Base-by-base conservation (phyloP, 495 filamentous ascomycete species). In the Penicillium chermesinum region DNA sequence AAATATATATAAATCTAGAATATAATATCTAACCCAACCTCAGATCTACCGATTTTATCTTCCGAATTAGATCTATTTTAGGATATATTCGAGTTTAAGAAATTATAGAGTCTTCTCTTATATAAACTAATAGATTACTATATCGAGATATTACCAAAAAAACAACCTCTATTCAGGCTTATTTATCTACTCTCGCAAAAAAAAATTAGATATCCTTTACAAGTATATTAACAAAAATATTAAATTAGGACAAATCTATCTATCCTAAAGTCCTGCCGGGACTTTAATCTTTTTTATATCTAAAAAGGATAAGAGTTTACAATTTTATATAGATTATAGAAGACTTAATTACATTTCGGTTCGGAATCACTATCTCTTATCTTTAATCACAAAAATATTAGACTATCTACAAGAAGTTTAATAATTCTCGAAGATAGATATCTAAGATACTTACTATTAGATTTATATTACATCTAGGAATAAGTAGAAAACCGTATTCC, bases 1-100 rank as follows among this genome's bases (percentile, higher is more conserved):
- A 30, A 30, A 30, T 30, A 30, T 30, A 30, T 5, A 10, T 30
- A 5, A 30, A 30, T 30, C 10, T 30, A 30, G 10, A 10, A 30
- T 30, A 30, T 30, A 5, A 30, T 30, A 30, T n/a, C 4, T 30
- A 30, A 30, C 25, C 25, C 10, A n/a, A n/a, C n/a, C n/a, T n/a
- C n/a, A n/a, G n/a, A 15, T 15, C 19, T 32, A 73, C 4, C 61
- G 79, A 17, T 69, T 65, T 18, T 64, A 67, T 17, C 57, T 69
- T 5, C 54, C 64, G 7, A 69, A 70, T 38, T 73, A 69, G 69
- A 49, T 69, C 63, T 16, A 58, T 48, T n/a, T n/a, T n/a, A n/a
- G n/a, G n/a, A 5, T 30, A 30, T 30, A 30, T 30, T 30, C 25
- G 4, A 30, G 10, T 5, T 30, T 5, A 10, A 30, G 4, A 5